These are phyloP conservation scores for Xeromyces bisporus DNA, from an alignment of 495 filamentous ascomycete species.

Conservation along the genomic window DNA sequence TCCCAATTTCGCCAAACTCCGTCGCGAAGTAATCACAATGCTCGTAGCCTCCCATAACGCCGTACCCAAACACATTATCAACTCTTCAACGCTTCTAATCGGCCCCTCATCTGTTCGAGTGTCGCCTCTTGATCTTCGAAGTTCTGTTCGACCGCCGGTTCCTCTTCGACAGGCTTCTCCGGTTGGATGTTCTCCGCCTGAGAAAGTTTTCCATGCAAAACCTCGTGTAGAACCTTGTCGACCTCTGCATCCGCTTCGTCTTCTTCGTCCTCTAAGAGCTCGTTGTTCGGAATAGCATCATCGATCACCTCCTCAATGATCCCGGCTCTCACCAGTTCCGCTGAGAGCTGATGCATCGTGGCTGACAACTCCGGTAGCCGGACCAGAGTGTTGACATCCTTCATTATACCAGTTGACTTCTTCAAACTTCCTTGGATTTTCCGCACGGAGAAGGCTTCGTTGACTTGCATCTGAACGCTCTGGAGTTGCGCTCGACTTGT, in stretches of 20 bases:
- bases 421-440: conserved; percentile 91
- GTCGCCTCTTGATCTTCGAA: conserved; percentile 76
- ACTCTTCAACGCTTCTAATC: conserved; percentile 83
- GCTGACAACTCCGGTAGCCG: conserved; percentile 69
- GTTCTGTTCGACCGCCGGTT: conserved; percentile 43
- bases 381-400: conserved; percentile 80
- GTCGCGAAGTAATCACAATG: background rate
- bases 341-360: conserved; percentile 78
- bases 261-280: conserved; percentile 59
- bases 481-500: conserved; percentile 85
- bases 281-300: conserved; percentile 61
- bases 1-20: background rate
- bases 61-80: conserved; percentile 24
- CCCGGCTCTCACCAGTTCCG: conserved; percentile 81
- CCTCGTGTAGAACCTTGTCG: conserved; percentile 80
- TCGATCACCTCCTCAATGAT: conserved; percentile 97
- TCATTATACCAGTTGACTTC: conserved; percentile 83
- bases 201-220: conserved; percentile 65
- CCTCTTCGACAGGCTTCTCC: conserved; percentile 39
- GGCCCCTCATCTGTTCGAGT: conserved; percentile 82
- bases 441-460: conserved; percentile 85
- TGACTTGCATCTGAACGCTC: conserved; percentile 94
- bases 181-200: conserved; percentile 41
- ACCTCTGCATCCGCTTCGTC: conserved; percentile 84
- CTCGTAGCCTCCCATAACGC: background rate